A percentile compares a stretch with the other conserved stretches of the same genome.
These are phyloP conservation scores for Malus domestica DNA, from an alignment of 306 rosid genomes.

Conservation along the genomic window ASM211411v1 NC_041796.1:2225501-2226000, in stretches of 20 bases:
- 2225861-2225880: constrained; percentile 28
- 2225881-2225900: constrained; percentile 6
- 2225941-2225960: not conserved
- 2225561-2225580: not conserved
- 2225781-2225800: constrained; percentile 54
- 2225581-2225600: not conserved
- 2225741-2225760: constrained; percentile 30
- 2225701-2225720: constrained; percentile 5
- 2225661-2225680: constrained; percentile 43
- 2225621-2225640: constrained; percentile 1
- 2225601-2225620: constrained; percentile 5
- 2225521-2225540: not conserved
- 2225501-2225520: not conserved
- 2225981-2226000: constrained; percentile 63
- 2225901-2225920: not conserved
- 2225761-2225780: constrained; percentile 89
- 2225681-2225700: not conserved
- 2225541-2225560: not conserved
- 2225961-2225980: not conserved
- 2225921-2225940: not conserved
- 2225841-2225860: constrained; percentile 69
- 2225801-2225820: constrained; percentile 35
- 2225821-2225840: constrained; percentile 68
- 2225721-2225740: not conserved
- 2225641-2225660: constrained; percentile 53